Evolutionary conservation across 2,329 filamentous ascomycete species (phyloP).

Genomic region (Lizonia empirigonia): DNA sequence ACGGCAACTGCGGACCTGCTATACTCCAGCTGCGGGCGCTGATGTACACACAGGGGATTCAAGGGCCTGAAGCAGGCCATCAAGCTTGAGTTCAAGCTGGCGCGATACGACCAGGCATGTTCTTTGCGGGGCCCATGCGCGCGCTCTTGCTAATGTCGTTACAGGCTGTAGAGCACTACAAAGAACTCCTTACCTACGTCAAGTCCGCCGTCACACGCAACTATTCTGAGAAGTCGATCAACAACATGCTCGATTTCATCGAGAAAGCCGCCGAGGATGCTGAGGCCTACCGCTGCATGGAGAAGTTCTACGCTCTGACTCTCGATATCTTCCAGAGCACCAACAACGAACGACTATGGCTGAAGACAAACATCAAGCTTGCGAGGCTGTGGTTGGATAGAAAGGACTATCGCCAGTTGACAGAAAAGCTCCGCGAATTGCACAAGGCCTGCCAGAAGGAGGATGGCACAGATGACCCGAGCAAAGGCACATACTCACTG

Average conservation of each 20-base stretch:
- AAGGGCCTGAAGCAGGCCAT: slow-evolving; percentile 98
- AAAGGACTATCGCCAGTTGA: slow-evolving; percentile 81
- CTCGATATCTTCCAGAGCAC: slow-evolving; percentile 94
- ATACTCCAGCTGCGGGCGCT: slow-evolving; percentile 9
- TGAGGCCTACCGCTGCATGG: slow-evolving; percentile 80
- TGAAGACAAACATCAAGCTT: slow-evolving; percentile 98
- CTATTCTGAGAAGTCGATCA: slow-evolving; percentile 99
- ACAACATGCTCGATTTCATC: slow-evolving; percentile 98
- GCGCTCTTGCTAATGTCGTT: slow-evolving; percentile 24
- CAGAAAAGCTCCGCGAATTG: slow-evolving; percentile 83
- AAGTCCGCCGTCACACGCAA: slow-evolving; percentile 96
- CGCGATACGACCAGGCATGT: slow-evolving; percentile 78
- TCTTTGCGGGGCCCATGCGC: not conserved
- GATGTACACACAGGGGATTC: slow-evolving; percentile 68
- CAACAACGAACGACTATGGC: slow-evolving; percentile 95
- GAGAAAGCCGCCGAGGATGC: slow-evolving; percentile 82
- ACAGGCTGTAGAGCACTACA: slow-evolving; percentile 89
- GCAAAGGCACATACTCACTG: slow-evolving; percentile 93
- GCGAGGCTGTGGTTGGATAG: slow-evolving; percentile 89
- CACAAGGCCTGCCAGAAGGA: slow-evolving; percentile 86
- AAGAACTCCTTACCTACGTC: slow-evolving; percentile 94
- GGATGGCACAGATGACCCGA: slow-evolving; percentile 87
- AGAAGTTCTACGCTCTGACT: slow-evolving; percentile 92
- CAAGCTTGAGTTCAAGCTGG: slow-evolving; percentile 93
- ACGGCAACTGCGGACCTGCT: slow-evolving; percentile 7